Percentiles rank a stretch among this genome's conserved stretches.
phyloP scores from a whole-genome alignment of 2,329 filamentous ascomycete species.

The Botrytis deweyae region DNA sequence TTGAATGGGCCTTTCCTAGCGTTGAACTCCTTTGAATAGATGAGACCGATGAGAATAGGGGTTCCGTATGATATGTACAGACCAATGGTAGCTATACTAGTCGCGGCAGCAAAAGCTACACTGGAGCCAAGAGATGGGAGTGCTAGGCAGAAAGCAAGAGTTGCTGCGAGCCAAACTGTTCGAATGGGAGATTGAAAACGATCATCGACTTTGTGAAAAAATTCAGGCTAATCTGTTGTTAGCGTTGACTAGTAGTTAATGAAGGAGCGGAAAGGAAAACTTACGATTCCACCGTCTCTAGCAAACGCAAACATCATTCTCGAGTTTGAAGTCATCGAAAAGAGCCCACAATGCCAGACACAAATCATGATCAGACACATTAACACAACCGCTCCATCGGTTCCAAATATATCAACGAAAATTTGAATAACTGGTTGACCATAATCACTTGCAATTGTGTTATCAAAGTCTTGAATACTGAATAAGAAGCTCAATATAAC shows the following conservation, averaged over 20 bases:
- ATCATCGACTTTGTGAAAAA: constrained; percentile 54
- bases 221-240: constrained; percentile 41
- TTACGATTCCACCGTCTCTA: constrained; percentile 52
- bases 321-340: constrained; percentile 56
- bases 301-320: constrained; percentile 61
- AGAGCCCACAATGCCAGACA: constrained; percentile 61
- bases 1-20: constrained; percentile 56
- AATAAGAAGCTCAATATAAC: constrained; percentile 58
- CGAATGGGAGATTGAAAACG: constrained; percentile 51
- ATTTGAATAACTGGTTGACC: constrained; percentile 58
- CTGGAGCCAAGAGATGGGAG: constrained; percentile 54
- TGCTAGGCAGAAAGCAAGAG: constrained; percentile 54
- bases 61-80: constrained; percentile 59
- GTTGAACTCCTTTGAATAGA: constrained; percentile 51
- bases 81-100: constrained; percentile 58
- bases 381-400: constrained; percentile 54
- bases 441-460: constrained; percentile 47
- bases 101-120: constrained; percentile 58
- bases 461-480: constrained; percentile 56
- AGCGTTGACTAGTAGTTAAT: neutral
- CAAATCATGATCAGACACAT: constrained; percentile 58
- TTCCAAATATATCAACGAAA: constrained; percentile 55
- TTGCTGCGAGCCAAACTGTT: constrained; percentile 56
- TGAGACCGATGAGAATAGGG: constrained; percentile 54
- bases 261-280: constrained; percentile 23